phyloP scores from a whole-genome alignment of 2,329 filamentous ascomycete species.

The Pyricularia sp. region DNA sequence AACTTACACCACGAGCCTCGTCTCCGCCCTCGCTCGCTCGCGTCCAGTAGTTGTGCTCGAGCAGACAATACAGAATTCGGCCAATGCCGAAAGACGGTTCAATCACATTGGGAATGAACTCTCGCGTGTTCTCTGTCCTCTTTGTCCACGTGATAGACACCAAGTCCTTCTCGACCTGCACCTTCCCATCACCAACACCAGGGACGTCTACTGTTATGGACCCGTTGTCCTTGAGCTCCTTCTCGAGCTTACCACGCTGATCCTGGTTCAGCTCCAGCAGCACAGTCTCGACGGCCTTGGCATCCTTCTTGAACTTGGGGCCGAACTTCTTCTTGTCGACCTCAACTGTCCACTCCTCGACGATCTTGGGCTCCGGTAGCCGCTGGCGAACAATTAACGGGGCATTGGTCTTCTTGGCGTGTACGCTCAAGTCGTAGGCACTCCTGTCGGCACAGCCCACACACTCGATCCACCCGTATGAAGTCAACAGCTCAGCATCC shows the following conservation, averaged over 20 bases:
- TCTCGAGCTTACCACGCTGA: constrained; percentile 64
- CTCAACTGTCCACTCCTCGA: constrained; percentile 81
- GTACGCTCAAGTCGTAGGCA: constrained; percentile 86
- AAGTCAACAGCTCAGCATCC: constrained; percentile 88
- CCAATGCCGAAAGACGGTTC: constrained; percentile 97
- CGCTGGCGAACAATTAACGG: constrained; percentile 76
- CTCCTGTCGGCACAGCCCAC: constrained; percentile 83
- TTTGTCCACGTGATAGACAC: constrained; percentile 76
- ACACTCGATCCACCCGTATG: constrained; percentile 95
- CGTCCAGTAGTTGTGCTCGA: constrained; percentile 94
- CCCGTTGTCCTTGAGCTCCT: constrained; percentile 58
- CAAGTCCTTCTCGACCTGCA: constrained; percentile 66
- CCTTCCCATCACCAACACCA: constrained; percentile 53
- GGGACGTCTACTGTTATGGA: constrained; percentile 68
- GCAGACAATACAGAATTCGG: constrained; percentile 80
- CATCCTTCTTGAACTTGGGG: constrained; percentile 88
- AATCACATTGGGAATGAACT: constrained; percentile 91
- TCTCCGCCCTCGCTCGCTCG: constrained; percentile 57
- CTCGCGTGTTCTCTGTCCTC: constrained; percentile 68
- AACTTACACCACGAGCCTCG: constrained; percentile 73
- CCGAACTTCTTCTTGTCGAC: constrained; percentile 94
- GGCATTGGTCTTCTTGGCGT: constrained; percentile 83
- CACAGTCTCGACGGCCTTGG: constrained; percentile 70
- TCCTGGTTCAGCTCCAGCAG: constrained; percentile 67
- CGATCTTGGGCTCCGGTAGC: constrained; percentile 59